Evolutionary conservation across 2,329 filamentous ascomycete genomes (phyloP).

Genomic region (Chalaropsis thielavioides): DNA sequence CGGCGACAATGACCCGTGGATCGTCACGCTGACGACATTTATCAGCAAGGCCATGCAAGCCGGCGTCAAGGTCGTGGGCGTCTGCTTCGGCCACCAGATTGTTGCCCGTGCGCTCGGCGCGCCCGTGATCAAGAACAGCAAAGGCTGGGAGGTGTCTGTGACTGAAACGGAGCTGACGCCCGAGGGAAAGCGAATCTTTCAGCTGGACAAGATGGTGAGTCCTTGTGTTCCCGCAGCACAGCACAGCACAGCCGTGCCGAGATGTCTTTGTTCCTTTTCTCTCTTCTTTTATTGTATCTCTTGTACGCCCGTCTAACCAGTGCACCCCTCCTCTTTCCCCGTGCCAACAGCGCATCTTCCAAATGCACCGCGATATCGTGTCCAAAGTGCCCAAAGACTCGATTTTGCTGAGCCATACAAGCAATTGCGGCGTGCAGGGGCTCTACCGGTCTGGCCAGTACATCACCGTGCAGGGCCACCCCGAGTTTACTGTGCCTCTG

Average conservation of each 20-base stretch:
- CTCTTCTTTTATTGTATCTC: no score
- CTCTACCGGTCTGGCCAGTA: constrained; percentile 55
- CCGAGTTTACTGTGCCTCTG: constrained; percentile 64
- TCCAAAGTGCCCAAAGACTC: constrained; percentile 46
- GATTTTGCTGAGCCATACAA: constrained; percentile 48
- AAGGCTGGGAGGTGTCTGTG: constrained; percentile 74
- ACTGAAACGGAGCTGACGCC: constrained; percentile 51
- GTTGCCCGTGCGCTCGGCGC: constrained; percentile 56
- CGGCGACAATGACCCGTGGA: constrained; percentile 64
- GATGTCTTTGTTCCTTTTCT: background rate
- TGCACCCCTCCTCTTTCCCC: background rate
- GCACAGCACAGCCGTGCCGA: background rate
- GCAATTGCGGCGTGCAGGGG: constrained; percentile 59
- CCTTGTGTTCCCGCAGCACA: background rate
- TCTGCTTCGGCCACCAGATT: constrained; percentile 85
- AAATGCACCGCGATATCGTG: constrained; percentile 77
- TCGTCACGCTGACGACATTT: constrained; percentile 57
- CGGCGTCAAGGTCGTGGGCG: constrained; percentile 55
- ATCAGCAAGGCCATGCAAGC: constrained; percentile 44
- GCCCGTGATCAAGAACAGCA: constrained; percentile 49
- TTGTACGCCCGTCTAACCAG: no score
- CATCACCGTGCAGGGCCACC: constrained; percentile 74
- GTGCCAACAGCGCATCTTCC: constrained; percentile 49
- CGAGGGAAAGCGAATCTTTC: constrained; percentile 58
- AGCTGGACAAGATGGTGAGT: constrained; percentile 42